Evolutionary conservation across 345 rosid genomes (phyloP), one percentile per base, ranked within the genome.

Genomic region (Corchorus olitorius): DNA sequence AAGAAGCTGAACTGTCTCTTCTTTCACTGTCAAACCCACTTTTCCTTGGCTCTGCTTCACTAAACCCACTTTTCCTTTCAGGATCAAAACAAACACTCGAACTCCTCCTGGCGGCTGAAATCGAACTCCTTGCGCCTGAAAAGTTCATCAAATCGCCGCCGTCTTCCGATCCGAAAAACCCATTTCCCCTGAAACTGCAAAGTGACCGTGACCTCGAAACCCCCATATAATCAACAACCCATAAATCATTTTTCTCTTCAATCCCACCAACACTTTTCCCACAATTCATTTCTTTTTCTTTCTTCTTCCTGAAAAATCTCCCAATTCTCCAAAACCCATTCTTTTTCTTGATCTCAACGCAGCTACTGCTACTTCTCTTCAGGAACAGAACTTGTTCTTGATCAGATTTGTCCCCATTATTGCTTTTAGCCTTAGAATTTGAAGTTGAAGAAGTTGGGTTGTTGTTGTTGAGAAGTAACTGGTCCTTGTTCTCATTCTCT

Each of bases 141-240:
- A 82, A 79, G 43, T 61, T 75, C 84, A 75, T 78, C 37, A 84
- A 75, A 5, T 87, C 87, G 19, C 79, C 88, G 6, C 92, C 96
- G 65, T 87, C 96, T 75, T 90, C 99, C 0, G 96, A 91, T 34
- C 89, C 87, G 19, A 86, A 88, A 43, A 77, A 81, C 19, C 82
- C 92, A 64, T 83, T 84, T 2, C 94, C 97, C 43, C 97, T 81
- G 70, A 92, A 94, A 66, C 97, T 92, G 81, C 93, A 89, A 5
- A 94, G 84, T 55, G 99, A 95, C 80, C 99, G 93, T 17, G 94
- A 95, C 80, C 99, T 89, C 7, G 97, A 92, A 34, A 92, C 97
- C 1, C 88, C 88, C 45, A 85, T 34, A 67, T 88, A 84, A 80
- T 93, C 96, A 65, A 89, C 90, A 63, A 86, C 91, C 95, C 98